These are phyloP conservation scores for Rhodamnia rubescens DNA, from an alignment of 345 rosid genomes.

Conservation along the genomic window DNA sequence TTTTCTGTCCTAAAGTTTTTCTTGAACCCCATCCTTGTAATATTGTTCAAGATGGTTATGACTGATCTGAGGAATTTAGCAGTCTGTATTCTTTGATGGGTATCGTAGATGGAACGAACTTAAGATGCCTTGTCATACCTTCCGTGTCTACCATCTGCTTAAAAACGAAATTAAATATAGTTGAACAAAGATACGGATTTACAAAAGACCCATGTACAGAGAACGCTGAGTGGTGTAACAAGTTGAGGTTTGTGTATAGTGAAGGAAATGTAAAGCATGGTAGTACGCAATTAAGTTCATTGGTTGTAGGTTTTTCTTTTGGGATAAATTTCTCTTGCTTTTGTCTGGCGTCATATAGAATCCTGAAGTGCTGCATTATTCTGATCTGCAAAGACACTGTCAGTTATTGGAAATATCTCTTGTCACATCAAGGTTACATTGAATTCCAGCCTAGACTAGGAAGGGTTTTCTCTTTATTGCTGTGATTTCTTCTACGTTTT, in stretches of 20 bases:
- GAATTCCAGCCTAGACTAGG: neutral
- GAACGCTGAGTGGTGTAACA: neutral
- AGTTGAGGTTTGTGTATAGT: rapidly evolving
- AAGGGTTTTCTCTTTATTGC: rapidly evolving
- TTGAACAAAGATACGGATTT: rapidly evolving
- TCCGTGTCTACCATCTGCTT: too few species aligned
- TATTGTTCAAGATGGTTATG: rapidly evolving
- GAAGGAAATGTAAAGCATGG: neutral
- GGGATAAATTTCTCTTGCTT: neutral
- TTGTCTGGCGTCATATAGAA: rapidly evolving
- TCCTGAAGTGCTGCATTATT: rapidly evolving
- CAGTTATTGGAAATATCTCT: neutral
- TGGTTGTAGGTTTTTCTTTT: neutral
- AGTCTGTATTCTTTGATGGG: rapidly evolving
- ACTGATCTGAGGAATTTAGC: neutral
- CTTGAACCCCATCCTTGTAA: rapidly evolving
- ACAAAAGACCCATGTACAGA: neutral
- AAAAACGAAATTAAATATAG: too few species aligned
- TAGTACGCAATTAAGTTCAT: rapidly evolving
- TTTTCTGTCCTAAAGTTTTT: neutral
- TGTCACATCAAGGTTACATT: neutral
- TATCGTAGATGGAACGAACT: too few species aligned
- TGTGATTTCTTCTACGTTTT: neutral
- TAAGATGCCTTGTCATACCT: too few species aligned
- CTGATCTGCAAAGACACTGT: rapidly evolving